Evolutionary conservation across 495 filamentous ascomycete genomes (phyloP).

Genomic region (Talaromyces thailandensis): DNA sequence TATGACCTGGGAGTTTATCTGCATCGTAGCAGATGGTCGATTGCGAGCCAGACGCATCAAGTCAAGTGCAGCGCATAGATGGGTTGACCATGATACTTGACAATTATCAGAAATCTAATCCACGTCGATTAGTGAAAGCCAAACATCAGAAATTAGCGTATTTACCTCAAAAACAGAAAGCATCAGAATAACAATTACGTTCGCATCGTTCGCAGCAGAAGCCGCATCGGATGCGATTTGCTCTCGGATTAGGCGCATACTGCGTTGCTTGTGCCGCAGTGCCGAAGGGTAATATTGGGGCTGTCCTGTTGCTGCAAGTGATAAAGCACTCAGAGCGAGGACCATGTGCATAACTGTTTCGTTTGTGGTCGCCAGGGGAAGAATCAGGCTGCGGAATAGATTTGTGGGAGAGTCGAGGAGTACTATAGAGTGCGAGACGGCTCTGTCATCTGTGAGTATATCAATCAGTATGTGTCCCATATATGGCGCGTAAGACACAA

Average conservation of each 20-base stretch:
- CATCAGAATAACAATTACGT: constrained; percentile 5
- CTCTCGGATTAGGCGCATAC: constrained; percentile 3
- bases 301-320: constrained; percentile 3
- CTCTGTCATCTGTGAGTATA: constrained; percentile 1
- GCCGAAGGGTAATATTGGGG: neutral
- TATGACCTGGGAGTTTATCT: neutral
- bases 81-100: constrained; percentile 4
- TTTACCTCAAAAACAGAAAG: constrained; percentile 6
- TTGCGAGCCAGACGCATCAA: constrained; percentile 1
- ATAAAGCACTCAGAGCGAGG: constrained; percentile 1
- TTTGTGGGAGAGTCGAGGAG: constrained; percentile 2
- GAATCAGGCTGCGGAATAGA: constrained; percentile 2
- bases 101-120: constrained; percentile 6
- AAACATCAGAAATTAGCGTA: neutral
- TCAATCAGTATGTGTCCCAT: neutral
- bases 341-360: constrained; percentile 6
- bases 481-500: neutral
- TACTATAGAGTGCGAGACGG: constrained; percentile 2
- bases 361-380: neutral
- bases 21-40: neutral
- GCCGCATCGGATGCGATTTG: neutral
- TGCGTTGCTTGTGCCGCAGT: constrained; percentile 5
- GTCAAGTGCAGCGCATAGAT: constrained; percentile 3
- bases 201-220: constrained; percentile 2
- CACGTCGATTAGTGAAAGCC: neutral